phyloP scores from a whole-genome alignment of 2,329 filamentous ascomycete genomes.

The Aspergillus novofumigatus region DNA sequence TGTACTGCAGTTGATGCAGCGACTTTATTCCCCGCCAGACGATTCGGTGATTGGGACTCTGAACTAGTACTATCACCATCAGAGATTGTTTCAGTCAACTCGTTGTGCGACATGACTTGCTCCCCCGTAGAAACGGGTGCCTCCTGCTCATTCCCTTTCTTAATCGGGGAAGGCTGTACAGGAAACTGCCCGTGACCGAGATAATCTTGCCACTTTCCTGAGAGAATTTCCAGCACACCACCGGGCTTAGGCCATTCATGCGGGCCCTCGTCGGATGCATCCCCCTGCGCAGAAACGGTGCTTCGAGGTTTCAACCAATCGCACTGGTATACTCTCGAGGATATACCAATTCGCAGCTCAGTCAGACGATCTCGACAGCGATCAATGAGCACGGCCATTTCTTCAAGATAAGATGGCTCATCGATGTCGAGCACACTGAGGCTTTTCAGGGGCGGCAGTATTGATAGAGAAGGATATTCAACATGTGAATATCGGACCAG shows the following conservation, averaged over 20 bases:
- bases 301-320: conserved; percentile 26
- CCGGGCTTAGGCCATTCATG: conserved; percentile 30
- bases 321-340: conserved; percentile 35
- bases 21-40: background rate
- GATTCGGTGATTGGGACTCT: background rate
- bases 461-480: conserved; percentile 75
- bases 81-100: background rate
- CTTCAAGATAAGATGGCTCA: conserved; percentile 75
- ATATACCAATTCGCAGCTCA: conserved; percentile 71
- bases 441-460: conserved; percentile 69
- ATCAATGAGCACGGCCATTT: conserved; percentile 73
- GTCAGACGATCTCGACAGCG: conserved; percentile 62
- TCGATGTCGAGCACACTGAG: conserved; percentile 77
- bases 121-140: no score
- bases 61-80: background rate
- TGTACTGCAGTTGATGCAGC: no score
- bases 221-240: conserved; percentile 31
- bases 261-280: conserved; percentile 1
- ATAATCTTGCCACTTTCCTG: conserved; percentile 8
- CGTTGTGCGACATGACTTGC: background rate
- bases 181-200: background rate
- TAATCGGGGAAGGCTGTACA: background rate
- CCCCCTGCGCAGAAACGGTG: conserved; percentile 13
- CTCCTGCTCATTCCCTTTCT: no score
- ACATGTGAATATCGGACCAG: conserved; percentile 56